Evolutionary conservation across 176 grass and related monocot species (phyloP).

Genomic region (Triticum turgidum): DNA sequence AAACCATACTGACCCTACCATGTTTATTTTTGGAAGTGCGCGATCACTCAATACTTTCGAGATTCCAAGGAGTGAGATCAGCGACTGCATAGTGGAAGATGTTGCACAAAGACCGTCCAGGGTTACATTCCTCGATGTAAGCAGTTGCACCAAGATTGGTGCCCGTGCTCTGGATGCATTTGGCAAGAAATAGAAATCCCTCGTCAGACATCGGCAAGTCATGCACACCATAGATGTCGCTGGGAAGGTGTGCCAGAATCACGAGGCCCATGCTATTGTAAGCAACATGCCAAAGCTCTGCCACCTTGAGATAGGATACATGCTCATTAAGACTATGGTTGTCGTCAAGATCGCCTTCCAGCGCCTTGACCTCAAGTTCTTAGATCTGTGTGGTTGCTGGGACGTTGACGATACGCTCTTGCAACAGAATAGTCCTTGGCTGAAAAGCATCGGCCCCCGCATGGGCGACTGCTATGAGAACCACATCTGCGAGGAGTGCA

Average conservation of each 20-base stretch:
- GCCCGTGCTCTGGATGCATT: slow-evolving; percentile 69
- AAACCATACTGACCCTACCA: slow-evolving; percentile 3
- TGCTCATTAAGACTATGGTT: slow-evolving; percentile 51
- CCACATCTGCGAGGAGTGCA: slow-evolving; percentile 74
- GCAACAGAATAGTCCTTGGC: slow-evolving; percentile 41
- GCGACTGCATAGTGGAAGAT: slow-evolving; percentile 65
- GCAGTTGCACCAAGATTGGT: slow-evolving; percentile 73
- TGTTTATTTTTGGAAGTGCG: slow-evolving; percentile 38
- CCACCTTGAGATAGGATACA: slow-evolving; percentile 78
- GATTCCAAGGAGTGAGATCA: slow-evolving; percentile 82
- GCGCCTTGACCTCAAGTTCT: slow-evolving; percentile 58
- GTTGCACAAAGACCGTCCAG: slow-evolving; percentile 48
- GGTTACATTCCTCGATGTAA: slow-evolving; percentile 79
- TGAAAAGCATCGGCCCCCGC: slow-evolving; percentile 55
- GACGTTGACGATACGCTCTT: slow-evolving; percentile 59
- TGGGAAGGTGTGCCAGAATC: slow-evolving; percentile 67
- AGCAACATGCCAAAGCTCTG: slow-evolving; percentile 70
- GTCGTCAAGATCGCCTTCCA: slow-evolving; percentile 6
- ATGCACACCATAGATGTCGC: slow-evolving; percentile 71
- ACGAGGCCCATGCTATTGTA: slow-evolving; percentile 76
- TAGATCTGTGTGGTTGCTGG: slow-evolving; percentile 82
- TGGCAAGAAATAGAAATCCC: slow-evolving; percentile 65
- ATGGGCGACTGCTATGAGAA: slow-evolving; percentile 76
- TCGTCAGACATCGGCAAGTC: slow-evolving; percentile 50
- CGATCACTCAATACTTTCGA: slow-evolving; percentile 63